These are phyloP conservation scores for Yarrowia sp. DNA, from an alignment of 805 yeast genomes.

Conservation along the genomic window DNA sequence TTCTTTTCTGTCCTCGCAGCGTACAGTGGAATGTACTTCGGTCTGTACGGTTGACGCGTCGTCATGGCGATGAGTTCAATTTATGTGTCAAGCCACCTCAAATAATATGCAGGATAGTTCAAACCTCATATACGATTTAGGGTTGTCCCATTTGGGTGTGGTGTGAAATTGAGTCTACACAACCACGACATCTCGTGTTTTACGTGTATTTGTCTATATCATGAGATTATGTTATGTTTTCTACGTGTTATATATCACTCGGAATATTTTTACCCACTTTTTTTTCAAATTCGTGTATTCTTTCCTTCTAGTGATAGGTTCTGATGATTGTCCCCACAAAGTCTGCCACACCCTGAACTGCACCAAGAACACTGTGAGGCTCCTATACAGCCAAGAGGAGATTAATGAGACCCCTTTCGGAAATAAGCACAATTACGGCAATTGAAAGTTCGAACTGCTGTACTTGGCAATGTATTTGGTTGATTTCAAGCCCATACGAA, in stretches of 20 bases:
- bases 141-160: background rate
- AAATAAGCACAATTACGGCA: background rate
- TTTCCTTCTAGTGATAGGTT: background rate
- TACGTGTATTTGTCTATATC: background rate
- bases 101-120: background rate
- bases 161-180: background rate
- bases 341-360: too few relatives aligned
- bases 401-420: background rate
- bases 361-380: too few relatives aligned
- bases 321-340: too few relatives aligned
- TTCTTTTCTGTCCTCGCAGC: background rate
- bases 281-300: background rate
- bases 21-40: slow-evolving; percentile 16
- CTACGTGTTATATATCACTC: background rate
- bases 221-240: background rate
- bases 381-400: too few relatives aligned
- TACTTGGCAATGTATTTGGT: too few relatives aligned
- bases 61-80: slow-evolving; percentile 9
- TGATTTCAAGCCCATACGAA: too few relatives aligned
- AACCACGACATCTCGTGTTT: background rate
- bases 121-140: background rate
- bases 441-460: too few relatives aligned
- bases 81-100: background rate
- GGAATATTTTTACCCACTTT: background rate
- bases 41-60: slow-evolving; percentile 18